These are phyloP conservation scores for Ogataea allantospora DNA, from an alignment of 805 yeast species.

Conservation along the genomic window DNA sequence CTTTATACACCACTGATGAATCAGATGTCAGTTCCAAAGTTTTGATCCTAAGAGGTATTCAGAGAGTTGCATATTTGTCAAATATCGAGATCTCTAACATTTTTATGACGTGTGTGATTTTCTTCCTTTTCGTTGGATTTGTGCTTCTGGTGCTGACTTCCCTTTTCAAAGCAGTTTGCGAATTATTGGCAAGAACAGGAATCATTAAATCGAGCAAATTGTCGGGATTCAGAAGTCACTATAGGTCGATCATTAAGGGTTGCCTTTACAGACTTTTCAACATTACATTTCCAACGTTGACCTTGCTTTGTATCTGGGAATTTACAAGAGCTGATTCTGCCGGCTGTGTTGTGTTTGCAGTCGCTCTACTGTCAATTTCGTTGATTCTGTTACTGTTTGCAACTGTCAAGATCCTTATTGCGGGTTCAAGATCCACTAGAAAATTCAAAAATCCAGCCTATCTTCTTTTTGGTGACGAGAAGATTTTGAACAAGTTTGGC, in stretches of 20 bases:
- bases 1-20: conserved; percentile 71
- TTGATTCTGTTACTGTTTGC: conserved; percentile 67
- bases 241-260: conserved; percentile 86
- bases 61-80: conserved; percentile 84
- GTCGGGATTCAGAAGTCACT: conserved; percentile 73
- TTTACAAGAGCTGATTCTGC: conserved; percentile 79
- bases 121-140: conserved; percentile 75
- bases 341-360: conserved; percentile 80
- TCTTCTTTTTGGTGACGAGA: conserved; percentile 79
- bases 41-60: conserved; percentile 83
- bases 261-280: conserved; percentile 78
- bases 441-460: conserved; percentile 91
- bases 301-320: conserved; percentile 85
- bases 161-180: conserved; percentile 68
- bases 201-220: conserved; percentile 64
- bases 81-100: conserved; percentile 82
- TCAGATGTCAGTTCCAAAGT: conserved; percentile 63
- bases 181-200: conserved; percentile 56
- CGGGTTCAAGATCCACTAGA: conserved; percentile 68
- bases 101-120: conserved; percentile 82
- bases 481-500: conserved; percentile 81
- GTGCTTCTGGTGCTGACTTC: conserved; percentile 54
- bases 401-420: conserved; percentile 64
- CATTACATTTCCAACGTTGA: conserved; percentile 84
- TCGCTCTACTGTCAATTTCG: conserved; percentile 59